A percentile compares a stretch with the other conserved stretches of the same genome.
These are phyloP conservation scores for Trichoderma gamsii DNA, from an alignment of 495 filamentous ascomycete species.

Conservation along the genomic window DNA sequence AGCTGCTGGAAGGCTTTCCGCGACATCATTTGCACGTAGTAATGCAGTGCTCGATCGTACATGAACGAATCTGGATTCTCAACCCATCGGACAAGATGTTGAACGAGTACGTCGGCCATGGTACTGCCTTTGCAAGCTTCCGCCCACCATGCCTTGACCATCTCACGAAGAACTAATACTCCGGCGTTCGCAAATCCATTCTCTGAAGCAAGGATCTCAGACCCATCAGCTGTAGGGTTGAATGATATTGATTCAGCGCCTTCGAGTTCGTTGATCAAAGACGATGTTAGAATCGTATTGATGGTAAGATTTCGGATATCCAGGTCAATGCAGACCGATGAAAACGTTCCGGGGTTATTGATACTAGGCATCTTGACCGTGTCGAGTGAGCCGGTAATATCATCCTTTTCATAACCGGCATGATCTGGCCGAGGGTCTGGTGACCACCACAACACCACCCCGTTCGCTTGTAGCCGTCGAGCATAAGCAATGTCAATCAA, in stretches of 20 bases:
- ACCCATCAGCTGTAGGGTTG: conserved; percentile 64
- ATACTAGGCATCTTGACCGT: conserved; percentile 90
- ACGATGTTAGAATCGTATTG: conserved; percentile 95
- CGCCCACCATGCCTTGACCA: conserved; percentile 98
- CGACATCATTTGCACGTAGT: conserved; percentile 98
- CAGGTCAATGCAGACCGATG: conserved; percentile 93
- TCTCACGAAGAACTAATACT: conserved; percentile 82
- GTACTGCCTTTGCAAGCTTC: conserved; percentile 85
- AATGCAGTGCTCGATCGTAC: conserved; percentile 91
- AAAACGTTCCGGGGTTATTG: conserved; percentile 87
- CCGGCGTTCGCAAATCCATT: conserved; percentile 90
- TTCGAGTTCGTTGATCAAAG: conserved; percentile 95
- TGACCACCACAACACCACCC: conserved; percentile 98
- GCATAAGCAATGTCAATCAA: conserved; percentile 96
- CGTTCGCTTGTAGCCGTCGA: conserved; percentile 79
- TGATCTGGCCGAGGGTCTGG: conserved; percentile 80
- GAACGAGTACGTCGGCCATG: conserved; percentile 97
- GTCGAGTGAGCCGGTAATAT: conserved; percentile 76
- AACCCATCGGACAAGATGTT: conserved; percentile 95
- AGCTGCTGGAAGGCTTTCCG: conserved; percentile 93
- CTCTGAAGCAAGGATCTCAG: conserved; percentile 73
- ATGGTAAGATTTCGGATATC: conserved; percentile 92
- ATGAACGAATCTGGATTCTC: conserved; percentile 86
- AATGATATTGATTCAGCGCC: conserved; percentile 74
- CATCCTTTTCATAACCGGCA: conserved; percentile 91